Base-by-base conservation (phyloP, 345 rosid species). In the Linum tenue region DNA sequence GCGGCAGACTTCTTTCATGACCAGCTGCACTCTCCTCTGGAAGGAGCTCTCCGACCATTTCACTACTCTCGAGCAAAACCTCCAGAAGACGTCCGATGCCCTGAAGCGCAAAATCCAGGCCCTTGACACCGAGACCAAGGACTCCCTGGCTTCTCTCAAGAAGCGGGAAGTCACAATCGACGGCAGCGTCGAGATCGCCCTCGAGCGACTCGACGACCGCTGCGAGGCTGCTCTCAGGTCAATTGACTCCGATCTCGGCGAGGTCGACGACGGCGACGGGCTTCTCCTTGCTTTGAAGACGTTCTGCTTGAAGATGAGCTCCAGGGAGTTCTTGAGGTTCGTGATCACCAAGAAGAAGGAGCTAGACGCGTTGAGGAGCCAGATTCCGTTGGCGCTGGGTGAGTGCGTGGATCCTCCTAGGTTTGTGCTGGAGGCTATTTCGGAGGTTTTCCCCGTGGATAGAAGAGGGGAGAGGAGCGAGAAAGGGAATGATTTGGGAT, bases 11-110 rank as follows among this genome's bases (percentile, higher is more conserved):
- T 90, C 99, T 22, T 71, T 94, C 68, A 94, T 94, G 99, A 86
- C 91, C n/a, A 86, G 92, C 87, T 94, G 99, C 72, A 90, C 96
- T 40, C 96, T 94, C 38, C 86, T 94, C 39, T 94, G 99, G 99
- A 84, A 88, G 66, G 99, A 94, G 73, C 97, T 94, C 66, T 94
- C 99, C 17, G 99, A 94, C 73, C 99, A 90, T 81, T 88, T 94
- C 80, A 83, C 88, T 42, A 79, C 95, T 7, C 73, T 94, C 2
- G 99, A 94, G 66, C 89, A 85, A 67, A 78, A 88, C 53, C 77
- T 94, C 56, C 76, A 80, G 77, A 85, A 80, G 76, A 89, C 86
- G 61, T 90, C 99, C 1, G 96, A 91, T 62, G 90, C 88, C n/a
- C 70, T 94, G 39, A 85, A 77, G 77, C 81, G 60, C 66, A 94